Evolutionary conservation across 331 rosid species (phyloP).

Genomic region (Malus hybrid): DNA sequence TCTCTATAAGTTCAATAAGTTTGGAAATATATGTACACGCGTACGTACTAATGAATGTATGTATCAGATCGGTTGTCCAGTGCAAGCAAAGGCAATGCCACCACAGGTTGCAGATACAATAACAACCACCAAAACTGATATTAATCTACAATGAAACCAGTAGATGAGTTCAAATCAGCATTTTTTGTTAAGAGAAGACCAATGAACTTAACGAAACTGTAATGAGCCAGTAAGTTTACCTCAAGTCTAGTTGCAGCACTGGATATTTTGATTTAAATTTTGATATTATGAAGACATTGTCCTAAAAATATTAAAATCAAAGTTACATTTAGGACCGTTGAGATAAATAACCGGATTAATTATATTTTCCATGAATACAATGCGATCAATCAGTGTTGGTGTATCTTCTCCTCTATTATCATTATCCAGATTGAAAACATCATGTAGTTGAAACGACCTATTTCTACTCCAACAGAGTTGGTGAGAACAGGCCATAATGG

Average conservation of each 20-base stretch:
- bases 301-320: slow-evolving; percentile 29
- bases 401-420: slow-evolving; percentile 57
- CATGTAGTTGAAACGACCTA: no score
- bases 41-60: neutral
- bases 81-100: slow-evolving; percentile 94
- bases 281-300: slow-evolving; percentile 86
- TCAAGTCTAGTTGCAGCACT: slow-evolving; percentile 85
- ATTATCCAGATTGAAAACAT: no score
- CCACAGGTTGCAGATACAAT: slow-evolving; percentile 98
- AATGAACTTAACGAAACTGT: no score
- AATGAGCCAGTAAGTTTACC: slow-evolving; percentile 36
- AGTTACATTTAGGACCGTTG: neutral
- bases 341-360: slow-evolving; percentile 7
- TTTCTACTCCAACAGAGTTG: no score
- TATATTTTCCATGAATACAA: slow-evolving; percentile 34
- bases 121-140: slow-evolving; percentile 81
- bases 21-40: no score
- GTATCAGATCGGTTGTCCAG: slow-evolving; percentile 92
- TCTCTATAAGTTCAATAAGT: no score
- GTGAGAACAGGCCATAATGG: no score
- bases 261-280: slow-evolving; percentile 95
- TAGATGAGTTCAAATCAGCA: slow-evolving; percentile 27
- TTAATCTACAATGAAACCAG: slow-evolving; percentile 56
- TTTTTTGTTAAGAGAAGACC: neutral
- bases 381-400: slow-evolving; percentile 91